Evolutionary conservation across 306 rosid genomes (phyloP), one percentile per base, ranked within the genome.

Genomic region (Ormosia semicastrata): DNA sequence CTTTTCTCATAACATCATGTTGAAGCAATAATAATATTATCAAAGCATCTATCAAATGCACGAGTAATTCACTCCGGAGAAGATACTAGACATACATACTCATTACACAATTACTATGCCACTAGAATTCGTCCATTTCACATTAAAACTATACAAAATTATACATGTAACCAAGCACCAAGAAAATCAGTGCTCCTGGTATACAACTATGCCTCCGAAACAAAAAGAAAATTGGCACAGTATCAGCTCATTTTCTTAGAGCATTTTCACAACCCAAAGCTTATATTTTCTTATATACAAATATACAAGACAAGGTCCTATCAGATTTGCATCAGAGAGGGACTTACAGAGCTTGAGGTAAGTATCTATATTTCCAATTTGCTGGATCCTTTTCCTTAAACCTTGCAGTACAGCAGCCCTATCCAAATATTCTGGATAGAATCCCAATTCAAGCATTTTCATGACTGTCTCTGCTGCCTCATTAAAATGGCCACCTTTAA

Each of bases 341-440:
- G 82, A 89, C 88, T 90, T 93, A 86, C 98, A 93, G 40, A 95
- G 93, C 77, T 87, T 89, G 82, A 93, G 85, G 79, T 93, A 95
- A 57, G 90, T 75, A 47, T 92, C 94, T 50, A 87, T 62, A 71
- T 80, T 77, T 33, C 92, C 97, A 64, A 87, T 47, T 72, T 87
- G 93, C 6, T 88, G 91, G 47, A 93, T 92, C 74, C 88, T 85
- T 85, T 85, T 95, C 77, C 90, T 86, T 41, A 95, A 85, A 18
- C 98, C 98, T 78, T 93, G 96, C 73, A 95, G 60, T 58, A 93
- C 97, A 53, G 98, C 99, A 36, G 75, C 91, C 81, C 98, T 83
- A 77, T 93, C 99, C 90, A 95, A 86, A 84, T 87, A 92, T 47
- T 95, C 98, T 0, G 98, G 99, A 80, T 17, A 41, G 70, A 93